Base-by-base conservation (phyloP, 2,329 filamentous ascomycete species). In the Penicillium sp. region DNA sequence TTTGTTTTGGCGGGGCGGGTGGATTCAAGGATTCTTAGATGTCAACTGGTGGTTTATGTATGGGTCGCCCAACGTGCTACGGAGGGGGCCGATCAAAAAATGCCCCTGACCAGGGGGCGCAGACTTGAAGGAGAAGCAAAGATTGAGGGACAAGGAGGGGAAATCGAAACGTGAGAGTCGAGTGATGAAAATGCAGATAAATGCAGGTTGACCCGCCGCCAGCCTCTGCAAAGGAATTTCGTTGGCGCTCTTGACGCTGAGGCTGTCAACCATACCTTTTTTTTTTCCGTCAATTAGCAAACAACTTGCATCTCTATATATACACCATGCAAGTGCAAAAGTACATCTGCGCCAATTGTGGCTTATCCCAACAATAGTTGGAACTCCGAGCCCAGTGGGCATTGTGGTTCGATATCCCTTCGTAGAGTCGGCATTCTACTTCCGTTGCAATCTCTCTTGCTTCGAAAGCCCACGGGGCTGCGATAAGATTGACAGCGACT, bases 191-290 rank as follows among this genome's bases (percentile, higher is more conserved):
- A 31, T 57, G 54, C 55, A 58, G 47, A 35, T 3, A 35, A 35
- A 11, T 54, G 44, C 51, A 44, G 26, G 44, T 50, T 50, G 50
- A 50, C 49, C 50, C 45, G 41, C 60, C 26, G 47, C 55, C 50
- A 52, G 46, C 29, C 44, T 6, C 45, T 41, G 29, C 17, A 19
- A 48, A 35, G 15, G 5, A 41, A 38, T 53, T 35, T 35, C 52
- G 45, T 58, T 58, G 48, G 55, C 46, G 30, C 60, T 30, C 29
- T 58, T 58, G 55, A 46, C 60, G 55, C 60, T 47, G 55, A 52
- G 58, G 53, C 58, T 61, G 46, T 17, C 31, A n/a, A 52, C 35
- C 44, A 30, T 19, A 30, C 30, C 47, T 21, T 54, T 44, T 38
- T 6, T 17, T n/a, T 30, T 46, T 35, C n/a, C n/a, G n/a, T 41